These are phyloP conservation scores for Harringtonia lauricola DNA, from an alignment of 2,329 filamentous ascomycete species.

Conservation along the genomic window DNA sequence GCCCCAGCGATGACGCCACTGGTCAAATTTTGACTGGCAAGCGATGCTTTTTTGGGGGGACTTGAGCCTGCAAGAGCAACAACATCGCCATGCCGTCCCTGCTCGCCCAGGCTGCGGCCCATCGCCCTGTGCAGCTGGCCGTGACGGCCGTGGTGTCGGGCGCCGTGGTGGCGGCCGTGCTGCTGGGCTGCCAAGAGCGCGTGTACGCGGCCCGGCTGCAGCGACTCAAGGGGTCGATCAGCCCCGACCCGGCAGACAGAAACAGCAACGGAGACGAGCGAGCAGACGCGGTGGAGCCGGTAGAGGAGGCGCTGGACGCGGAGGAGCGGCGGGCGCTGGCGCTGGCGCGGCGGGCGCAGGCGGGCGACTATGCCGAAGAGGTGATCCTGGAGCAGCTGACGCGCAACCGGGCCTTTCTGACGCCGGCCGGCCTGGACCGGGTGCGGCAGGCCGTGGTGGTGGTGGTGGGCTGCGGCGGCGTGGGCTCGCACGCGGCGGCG, in stretches of 20 bases:
- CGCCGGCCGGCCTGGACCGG: constrained; percentile 65
- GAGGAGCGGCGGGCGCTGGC: constrained; percentile 50
- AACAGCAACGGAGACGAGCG: no score
- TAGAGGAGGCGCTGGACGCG: constrained; percentile 28
- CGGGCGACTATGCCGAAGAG: constrained; percentile 59
- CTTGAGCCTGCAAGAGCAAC: background rate
- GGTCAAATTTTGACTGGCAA: no score
- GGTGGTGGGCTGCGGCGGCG: constrained; percentile 86
- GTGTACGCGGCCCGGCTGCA: constrained; percentile 41
- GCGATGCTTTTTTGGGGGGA: background rate
- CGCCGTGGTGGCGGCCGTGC: constrained; percentile 45
- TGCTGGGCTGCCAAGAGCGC: constrained; percentile 52
- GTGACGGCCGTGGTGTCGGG: constrained; percentile 60
- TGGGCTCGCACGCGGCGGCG: constrained; percentile 83
- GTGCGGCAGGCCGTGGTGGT: constrained; percentile 76
- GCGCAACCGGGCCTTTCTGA: constrained; percentile 84
- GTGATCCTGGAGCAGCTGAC: constrained; percentile 91
- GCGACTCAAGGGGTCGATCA: constrained; percentile 49
- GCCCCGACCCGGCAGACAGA: constrained; percentile 11
- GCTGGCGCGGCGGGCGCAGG: constrained; percentile 48
- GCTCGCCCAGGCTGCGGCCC: constrained; percentile 30
- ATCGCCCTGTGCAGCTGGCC: constrained; percentile 48
- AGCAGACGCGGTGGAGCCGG: constrained; percentile 14
- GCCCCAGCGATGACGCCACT: no score
- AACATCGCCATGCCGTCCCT: constrained; percentile 25